phyloP scores from a whole-genome alignment of 192 early-diverging fungal species.

The Gonapodya sp. region DNA sequence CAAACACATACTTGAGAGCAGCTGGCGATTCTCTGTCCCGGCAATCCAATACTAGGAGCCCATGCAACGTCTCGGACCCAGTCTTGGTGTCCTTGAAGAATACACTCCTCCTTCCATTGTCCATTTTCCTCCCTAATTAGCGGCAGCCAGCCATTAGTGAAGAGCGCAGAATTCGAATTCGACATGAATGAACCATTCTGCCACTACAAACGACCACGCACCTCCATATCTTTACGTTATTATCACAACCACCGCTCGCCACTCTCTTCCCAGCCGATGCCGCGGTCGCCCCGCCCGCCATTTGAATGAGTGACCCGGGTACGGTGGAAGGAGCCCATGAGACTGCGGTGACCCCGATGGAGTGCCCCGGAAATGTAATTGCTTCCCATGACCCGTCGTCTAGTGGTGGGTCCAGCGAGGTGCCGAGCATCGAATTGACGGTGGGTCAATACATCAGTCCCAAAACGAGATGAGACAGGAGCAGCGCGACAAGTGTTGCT shows the following conservation, averaged over 20 bases:
- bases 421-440: too few relatives aligned
- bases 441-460: too few relatives aligned
- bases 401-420: too few relatives aligned
- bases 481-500: background rate
- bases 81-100: conserved; percentile 83
- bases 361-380: conserved; percentile 68
- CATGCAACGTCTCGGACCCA: conserved; percentile 98
- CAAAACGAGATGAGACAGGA: background rate
- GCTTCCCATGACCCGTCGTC: conserved; percentile 85
- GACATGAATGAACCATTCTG: conserved; percentile 16
- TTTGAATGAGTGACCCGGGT: conserved; percentile 59
- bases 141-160: background rate
- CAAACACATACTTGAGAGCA: conserved; percentile 66
- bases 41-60: conserved; percentile 89
- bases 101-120: conserved; percentile 68
- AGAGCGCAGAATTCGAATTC: background rate
- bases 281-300: conserved; percentile 44
- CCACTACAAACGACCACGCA: too few relatives aligned
- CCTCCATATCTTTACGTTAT: conserved; percentile 90
- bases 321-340: conserved; percentile 87
- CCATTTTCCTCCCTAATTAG: conserved; percentile 57
- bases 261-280: conserved; percentile 61
- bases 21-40: conserved; percentile 78
- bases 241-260: conserved; percentile 92
- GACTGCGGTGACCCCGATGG: conserved; percentile 86